These are phyloP conservation scores for Balamuthia mandrillaris DNA, from an alignment of 208 protist genomes.

Conservation along the genomic window DNA sequence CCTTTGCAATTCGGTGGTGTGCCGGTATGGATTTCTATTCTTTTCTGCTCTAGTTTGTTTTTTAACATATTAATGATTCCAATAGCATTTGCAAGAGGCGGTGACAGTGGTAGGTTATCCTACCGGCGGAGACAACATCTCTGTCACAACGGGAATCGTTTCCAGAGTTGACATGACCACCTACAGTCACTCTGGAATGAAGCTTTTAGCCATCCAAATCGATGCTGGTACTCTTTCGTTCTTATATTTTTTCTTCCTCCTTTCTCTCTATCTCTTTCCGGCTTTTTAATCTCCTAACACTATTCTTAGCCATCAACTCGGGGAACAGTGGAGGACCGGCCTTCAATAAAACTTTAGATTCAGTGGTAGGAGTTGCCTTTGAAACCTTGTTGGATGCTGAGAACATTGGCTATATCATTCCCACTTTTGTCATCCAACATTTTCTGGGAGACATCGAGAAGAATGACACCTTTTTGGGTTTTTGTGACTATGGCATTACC, in stretches of 20 bases:
- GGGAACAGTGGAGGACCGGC: slow-evolving; percentile 63
- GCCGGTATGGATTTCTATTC: background rate
- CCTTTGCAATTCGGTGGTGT: background rate
- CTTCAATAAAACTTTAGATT: background rate
- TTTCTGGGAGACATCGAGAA: slow-evolving; percentile 48
- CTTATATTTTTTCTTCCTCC: too few species aligned
- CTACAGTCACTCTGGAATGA: background rate
- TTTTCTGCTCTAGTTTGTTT: background rate
- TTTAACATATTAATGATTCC: slow-evolving; percentile 4
- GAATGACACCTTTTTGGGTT: slow-evolving; percentile 13
- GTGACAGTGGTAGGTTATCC: slow-evolving; percentile 67
- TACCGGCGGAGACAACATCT: slow-evolving; percentile 68
- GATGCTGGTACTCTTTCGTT: too few species aligned
- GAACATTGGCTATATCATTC: slow-evolving; percentile 70
- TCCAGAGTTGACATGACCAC: slow-evolving; percentile 46
- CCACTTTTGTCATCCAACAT: slow-evolving; percentile 55
- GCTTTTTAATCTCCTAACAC: too few species aligned
- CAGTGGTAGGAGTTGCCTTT: slow-evolving; percentile 63
- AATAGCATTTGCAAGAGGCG: slow-evolving; percentile 63
- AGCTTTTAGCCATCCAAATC: slow-evolving; percentile 59
- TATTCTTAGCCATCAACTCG: slow-evolving; percentile 68
- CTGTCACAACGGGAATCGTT: slow-evolving; percentile 62
- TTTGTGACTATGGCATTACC: slow-evolving; percentile 43
- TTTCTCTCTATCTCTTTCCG: too few species aligned
- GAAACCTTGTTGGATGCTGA: slow-evolving; percentile 53